phyloP scores from a whole-genome alignment of 805 yeast species.

The Nakazawaea populi region DNA sequence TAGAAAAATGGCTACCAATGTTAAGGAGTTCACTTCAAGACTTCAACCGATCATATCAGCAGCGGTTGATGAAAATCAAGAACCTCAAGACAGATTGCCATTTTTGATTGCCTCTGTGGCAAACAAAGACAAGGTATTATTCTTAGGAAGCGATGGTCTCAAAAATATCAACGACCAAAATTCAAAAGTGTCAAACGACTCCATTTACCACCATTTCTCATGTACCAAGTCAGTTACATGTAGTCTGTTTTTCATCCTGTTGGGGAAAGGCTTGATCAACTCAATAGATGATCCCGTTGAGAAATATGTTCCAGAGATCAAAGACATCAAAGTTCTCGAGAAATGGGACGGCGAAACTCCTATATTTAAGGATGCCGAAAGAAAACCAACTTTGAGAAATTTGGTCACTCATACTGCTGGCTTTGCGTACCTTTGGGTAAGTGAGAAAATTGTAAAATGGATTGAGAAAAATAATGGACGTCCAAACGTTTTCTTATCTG shows the following conservation, averaged over 20 bases:
- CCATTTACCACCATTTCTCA: conserved; percentile 24
- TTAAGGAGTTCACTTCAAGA: neutral
- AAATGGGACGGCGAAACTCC: neutral
- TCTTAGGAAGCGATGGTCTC: conserved; percentile 9
- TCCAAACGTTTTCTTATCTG: conserved; percentile 14
- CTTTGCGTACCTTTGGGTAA: conserved; percentile 28
- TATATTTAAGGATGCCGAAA: conserved; percentile 16
- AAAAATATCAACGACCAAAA: conserved; percentile 8
- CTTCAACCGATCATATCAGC: conserved; percentile 9
- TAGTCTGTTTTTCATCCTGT: conserved; percentile 24
- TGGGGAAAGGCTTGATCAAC: conserved; percentile 25
- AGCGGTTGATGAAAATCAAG: neutral
- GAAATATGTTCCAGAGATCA: conserved; percentile 24
- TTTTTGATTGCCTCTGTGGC: conserved; percentile 2
- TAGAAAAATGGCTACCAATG: too few relatives aligned
- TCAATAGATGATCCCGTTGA: conserved; percentile 27
- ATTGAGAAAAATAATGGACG: conserved; percentile 12
- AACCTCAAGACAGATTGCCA: neutral
- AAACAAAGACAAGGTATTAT: neutral
- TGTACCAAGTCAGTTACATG: conserved; percentile 26
- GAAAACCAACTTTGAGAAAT: conserved; percentile 27
- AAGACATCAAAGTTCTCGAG: conserved; percentile 19
- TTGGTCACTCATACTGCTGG: conserved; percentile 34
- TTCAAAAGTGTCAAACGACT: conserved; percentile 17
- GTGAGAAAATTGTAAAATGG: conserved; percentile 13